Evolutionary conservation across 1,139 yeast genomes (phyloP).

Genomic region (Pichia cactophila): DNA sequence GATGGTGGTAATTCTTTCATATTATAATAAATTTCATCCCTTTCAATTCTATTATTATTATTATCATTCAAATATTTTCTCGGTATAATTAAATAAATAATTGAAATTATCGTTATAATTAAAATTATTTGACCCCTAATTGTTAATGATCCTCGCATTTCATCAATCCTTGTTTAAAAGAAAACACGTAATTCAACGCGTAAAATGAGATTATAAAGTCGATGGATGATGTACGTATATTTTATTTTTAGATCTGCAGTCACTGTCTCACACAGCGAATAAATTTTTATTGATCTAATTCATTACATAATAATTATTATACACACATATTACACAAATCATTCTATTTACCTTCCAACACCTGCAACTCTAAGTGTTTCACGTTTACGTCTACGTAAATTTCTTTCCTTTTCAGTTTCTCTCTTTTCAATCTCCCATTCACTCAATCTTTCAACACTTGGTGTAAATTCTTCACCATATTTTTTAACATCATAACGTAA

Average conservation of each 20-base stretch:
- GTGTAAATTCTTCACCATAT: slow-evolving; percentile 79
- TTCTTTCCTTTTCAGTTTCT: slow-evolving; percentile 91
- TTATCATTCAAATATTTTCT: too few species aligned
- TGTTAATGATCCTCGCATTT: not conserved
- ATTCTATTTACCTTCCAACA: slow-evolving; percentile 3
- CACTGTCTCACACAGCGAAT: too few species aligned
- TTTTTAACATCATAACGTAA: slow-evolving; percentile 52
- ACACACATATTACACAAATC: not conserved
- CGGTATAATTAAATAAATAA: not conserved
- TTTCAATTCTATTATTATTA: too few species aligned
- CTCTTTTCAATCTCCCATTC: slow-evolving; percentile 93
- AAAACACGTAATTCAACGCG: too few species aligned
- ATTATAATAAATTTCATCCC: not conserved
- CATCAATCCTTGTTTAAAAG: too few species aligned
- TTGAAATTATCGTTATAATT: not conserved
- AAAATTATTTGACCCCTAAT: not conserved
- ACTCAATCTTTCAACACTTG: slow-evolving; percentile 75
- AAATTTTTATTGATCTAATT: too few species aligned
- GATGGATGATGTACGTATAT: too few species aligned
- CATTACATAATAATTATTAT: too few species aligned
- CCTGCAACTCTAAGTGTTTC: slow-evolving; percentile 57
- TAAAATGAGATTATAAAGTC: too few species aligned
- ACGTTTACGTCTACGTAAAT: slow-evolving; percentile 82
- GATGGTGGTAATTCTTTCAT: slow-evolving; percentile 23
- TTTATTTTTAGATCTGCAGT: too few species aligned